phyloP scores from a whole-genome alignment of 768 basidiomycete genomes.

The Phaffia tasmanica region DNA sequence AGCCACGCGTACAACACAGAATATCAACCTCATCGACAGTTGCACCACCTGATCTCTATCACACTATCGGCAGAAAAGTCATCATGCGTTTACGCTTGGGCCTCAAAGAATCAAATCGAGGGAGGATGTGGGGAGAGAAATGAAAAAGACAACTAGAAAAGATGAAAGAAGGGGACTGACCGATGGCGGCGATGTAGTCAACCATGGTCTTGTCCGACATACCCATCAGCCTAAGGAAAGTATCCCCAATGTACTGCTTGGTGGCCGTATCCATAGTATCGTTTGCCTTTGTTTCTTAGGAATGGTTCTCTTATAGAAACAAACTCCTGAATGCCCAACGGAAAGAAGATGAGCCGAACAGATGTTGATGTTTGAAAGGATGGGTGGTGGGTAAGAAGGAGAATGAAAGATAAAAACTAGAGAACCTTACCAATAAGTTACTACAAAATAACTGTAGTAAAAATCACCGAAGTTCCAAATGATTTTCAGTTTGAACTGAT shows the following conservation, averaged over 20 bases:
- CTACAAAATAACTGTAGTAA: no score
- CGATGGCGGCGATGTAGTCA: slow-evolving; percentile 21
- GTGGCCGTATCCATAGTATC: slow-evolving; percentile 17
- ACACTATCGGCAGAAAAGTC: neutral
- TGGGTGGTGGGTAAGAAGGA: no score
- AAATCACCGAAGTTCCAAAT: no score
- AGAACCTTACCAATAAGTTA: no score
- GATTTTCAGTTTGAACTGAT: no score
- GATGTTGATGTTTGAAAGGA: no score
- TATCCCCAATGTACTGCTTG: slow-evolving; percentile 20
- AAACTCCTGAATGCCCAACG: no score
- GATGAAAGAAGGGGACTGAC: slow-evolving; percentile 2
- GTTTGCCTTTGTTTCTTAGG: no score
- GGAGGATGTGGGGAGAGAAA: neutral
- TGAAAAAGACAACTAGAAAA: neutral
- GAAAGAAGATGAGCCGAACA: no score
- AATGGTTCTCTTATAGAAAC: no score
- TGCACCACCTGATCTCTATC: no score
- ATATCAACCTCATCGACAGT: neutral
- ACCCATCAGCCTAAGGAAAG: slow-evolving; percentile 15
- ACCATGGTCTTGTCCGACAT: slow-evolving; percentile 22
- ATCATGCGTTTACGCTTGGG: neutral
- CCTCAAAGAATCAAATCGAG: neutral
- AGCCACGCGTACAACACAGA: neutral
- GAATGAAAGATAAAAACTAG: no score